Base-by-base conservation (phyloP, 179 eudicot genomes). In the Camellia oleifera region DNA sequence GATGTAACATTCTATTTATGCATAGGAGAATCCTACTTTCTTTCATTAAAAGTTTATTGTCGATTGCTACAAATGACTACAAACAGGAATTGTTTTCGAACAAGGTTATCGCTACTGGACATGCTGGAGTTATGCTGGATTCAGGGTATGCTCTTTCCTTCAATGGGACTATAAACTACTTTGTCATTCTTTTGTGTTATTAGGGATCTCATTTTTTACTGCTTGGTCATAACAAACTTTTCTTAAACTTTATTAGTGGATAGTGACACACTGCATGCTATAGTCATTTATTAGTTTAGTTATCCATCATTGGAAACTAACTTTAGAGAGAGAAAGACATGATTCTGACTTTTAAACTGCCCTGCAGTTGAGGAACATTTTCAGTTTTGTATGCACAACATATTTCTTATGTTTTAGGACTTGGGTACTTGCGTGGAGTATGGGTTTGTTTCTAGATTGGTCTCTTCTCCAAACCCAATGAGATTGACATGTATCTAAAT, bases 61-160 rank as follows among this genome's bases (percentile, higher is more conserved):
- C 68, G 57, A 14, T 52, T 15, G 50, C 10, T 54, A 32, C 40
- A 32, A 32, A 32, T 76, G 52, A 23, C 18, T 80, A 69, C 72
- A 69, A 79, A 44, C 89, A 95, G 99, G 99, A 92, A 74, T 75
- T 95, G 58, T 83, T 94, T 83, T 15, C 92, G 92, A 88, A 89
- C 69, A 92, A 91, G 89, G 91, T 84, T 84, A 87, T 88, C 46
- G 84, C 89, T 83, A 77, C 91, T 53, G 97, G 88, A 75, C 82
- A 84, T 61, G 87, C 89, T 78, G 86, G 75, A 40, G 80, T 64
- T 84, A 81, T 87, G 85, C 83, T 85, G 81, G 83, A 58, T 74
- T 83, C 83, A 80, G 83, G 79, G 93, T 90, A 83, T 65, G 79
- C 48, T 67, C 64, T 76, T 44, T 69, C 63, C 52, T 23, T 58